Conservation (phyloP, 495 filamentous ascomycete species). For the Talaromyces ruber region DNA sequence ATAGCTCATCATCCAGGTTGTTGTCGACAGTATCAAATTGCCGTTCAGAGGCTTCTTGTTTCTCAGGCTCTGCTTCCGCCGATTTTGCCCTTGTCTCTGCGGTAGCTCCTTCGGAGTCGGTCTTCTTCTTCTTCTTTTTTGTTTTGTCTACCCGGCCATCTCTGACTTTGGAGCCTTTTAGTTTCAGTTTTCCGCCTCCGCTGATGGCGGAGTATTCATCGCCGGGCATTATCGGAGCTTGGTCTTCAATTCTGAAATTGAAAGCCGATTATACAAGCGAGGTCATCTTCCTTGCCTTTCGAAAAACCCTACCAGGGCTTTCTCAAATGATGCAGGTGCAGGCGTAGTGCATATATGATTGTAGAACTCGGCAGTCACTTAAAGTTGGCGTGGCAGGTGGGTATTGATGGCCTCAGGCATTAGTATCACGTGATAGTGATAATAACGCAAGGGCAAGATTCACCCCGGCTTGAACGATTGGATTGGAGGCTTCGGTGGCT, state of each 20-base stretch:
- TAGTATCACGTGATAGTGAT: neutral
- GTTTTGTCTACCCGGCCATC: constrained; percentile 44
- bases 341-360: neutral
- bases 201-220: constrained; percentile 63
- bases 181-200: constrained; percentile 62
- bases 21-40: neutral
- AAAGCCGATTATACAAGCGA: neutral
- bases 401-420: neutral
- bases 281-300: neutral
- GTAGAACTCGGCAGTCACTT: neutral
- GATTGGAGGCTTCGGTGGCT: neutral
- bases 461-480: neutral
- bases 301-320: neutral
- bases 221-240: constrained; percentile 35
- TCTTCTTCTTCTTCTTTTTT: constrained; percentile 59
- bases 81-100: constrained; percentile 10
- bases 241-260: neutral
- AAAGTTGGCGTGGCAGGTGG: neutral
- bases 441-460: too few species aligned
- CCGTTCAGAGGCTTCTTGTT: constrained; percentile 3
- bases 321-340: neutral
- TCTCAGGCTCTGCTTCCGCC: neutral
- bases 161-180: constrained; percentile 63
- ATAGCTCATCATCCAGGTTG: neutral
- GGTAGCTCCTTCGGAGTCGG: constrained; percentile 24